Evolutionary conservation across 768 basidiomycete species (phyloP).

Genomic region (Kwoniella sp.): DNA sequence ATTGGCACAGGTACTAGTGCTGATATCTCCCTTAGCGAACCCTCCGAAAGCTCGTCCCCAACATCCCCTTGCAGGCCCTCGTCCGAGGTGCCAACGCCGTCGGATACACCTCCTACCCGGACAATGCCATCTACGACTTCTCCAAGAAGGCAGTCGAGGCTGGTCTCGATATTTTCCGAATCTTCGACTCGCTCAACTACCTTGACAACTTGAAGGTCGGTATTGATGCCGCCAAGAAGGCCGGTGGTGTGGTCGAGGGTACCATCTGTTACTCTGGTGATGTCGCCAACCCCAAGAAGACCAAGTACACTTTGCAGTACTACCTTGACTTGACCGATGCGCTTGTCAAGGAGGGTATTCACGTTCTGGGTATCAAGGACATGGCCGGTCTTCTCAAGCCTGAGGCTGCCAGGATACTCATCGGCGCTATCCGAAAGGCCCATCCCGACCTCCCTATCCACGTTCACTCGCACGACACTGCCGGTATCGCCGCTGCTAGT

Average conservation of each 20-base stretch:
- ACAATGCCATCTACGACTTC: constrained; percentile 99
- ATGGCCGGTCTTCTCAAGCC: constrained; percentile 98
- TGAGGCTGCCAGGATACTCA: constrained; percentile 80
- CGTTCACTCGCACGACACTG: constrained; percentile 98
- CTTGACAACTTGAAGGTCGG: constrained; percentile 98
- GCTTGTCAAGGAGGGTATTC: constrained; percentile 89
- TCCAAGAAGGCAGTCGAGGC: constrained; percentile 99
- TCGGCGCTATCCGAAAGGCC: constrained; percentile 89
- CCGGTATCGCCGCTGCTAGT: constrained; percentile 93
- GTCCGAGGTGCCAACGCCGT: constrained; percentile 99
- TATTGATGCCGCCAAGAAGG: constrained; percentile 99
- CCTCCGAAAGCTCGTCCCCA: constrained; percentile 90
- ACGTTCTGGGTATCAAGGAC: constrained; percentile 96
- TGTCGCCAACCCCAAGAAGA: constrained; percentile 87
- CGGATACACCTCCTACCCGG: constrained; percentile 97
- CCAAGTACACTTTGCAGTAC: constrained; percentile 94
- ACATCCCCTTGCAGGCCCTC: constrained; percentile 96
- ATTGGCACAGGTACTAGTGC: too few relatives aligned
- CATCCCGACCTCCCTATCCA: constrained; percentile 98
- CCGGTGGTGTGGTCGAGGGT: constrained; percentile 95
- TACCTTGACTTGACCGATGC: constrained; percentile 93
- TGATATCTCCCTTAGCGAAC: too few relatives aligned
- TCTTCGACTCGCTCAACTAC: constrained; percentile 98
- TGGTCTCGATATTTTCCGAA: constrained; percentile 98
- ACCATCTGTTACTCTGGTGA: constrained; percentile 99